Evolutionary conservation across 495 filamentous ascomycete genomes (phyloP).

Genomic region (Ramalina peruviana): DNA sequence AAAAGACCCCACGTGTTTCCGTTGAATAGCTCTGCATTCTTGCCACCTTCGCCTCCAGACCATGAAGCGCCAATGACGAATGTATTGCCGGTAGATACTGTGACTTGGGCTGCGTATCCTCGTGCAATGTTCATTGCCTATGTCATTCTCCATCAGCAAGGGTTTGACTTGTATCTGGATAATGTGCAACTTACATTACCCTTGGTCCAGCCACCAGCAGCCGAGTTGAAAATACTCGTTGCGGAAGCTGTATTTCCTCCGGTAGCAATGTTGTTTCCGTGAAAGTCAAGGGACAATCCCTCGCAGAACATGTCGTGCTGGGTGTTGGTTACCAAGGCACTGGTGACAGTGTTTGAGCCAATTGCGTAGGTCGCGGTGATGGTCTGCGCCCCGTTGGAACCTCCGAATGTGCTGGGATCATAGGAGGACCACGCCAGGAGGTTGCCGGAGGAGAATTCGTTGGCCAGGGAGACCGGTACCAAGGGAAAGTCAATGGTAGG

Average conservation of each 20-base stretch:
- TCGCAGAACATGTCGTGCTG: conserved; percentile 52
- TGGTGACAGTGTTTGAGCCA: conserved; percentile 19
- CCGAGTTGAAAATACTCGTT: conserved; percentile 33
- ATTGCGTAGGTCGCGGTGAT: conserved; percentile 31
- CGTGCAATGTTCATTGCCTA: conserved; percentile 33
- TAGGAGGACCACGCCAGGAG: conserved; percentile 34
- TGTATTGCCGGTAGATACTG: conserved; percentile 37
- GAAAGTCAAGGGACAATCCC: conserved; percentile 35
- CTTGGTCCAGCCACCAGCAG: conserved; percentile 10
- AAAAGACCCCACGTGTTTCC: conserved; percentile 29
- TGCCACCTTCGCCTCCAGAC: conserved; percentile 26
- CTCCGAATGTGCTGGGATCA: conserved; percentile 24
- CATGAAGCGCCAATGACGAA: conserved; percentile 50
- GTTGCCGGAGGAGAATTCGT: conserved; percentile 23
- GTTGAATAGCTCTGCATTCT: conserved; percentile 36
- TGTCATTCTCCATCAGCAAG: conserved; percentile 2
- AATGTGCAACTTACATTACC: neutral
- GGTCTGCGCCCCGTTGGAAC: conserved; percentile 27
- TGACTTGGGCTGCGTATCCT: conserved; percentile 43
- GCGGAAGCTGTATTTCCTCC: conserved; percentile 32
- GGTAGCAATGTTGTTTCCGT: conserved; percentile 38
- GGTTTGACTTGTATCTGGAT: too few species aligned
- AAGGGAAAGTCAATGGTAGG: conserved; percentile 40
- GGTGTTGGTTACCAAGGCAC: conserved; percentile 30
- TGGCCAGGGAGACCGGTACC: conserved; percentile 31